Conservation (phyloP, 257 asterid species). For the Solanum paucissectum region DNA sequence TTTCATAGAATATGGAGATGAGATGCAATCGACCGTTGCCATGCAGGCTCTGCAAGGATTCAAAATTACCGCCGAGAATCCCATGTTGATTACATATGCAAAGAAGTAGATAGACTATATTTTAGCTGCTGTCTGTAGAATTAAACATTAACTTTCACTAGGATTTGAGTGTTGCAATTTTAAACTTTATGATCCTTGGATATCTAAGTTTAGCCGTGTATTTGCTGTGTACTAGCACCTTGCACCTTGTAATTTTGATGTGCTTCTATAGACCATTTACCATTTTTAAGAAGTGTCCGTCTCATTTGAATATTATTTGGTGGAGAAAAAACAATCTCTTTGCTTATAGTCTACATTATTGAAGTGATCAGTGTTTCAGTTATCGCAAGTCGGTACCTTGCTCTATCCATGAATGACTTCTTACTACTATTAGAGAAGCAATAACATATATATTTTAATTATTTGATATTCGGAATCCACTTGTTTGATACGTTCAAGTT, state of each 20-base stretch:
- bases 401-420: neutral
- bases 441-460: too few relatives aligned
- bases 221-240: slow-evolving; percentile 19
- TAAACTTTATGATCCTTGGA: neutral
- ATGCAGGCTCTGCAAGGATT: slow-evolving; percentile 90
- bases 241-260: neutral
- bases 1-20: slow-evolving; percentile 80
- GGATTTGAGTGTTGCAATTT: neutral
- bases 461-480: neutral
- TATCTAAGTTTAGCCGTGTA: slow-evolving; percentile 19
- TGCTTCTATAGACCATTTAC: neutral
- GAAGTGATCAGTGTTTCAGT: neutral
- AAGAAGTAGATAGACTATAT: slow-evolving; percentile 48
- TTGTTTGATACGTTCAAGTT: neutral
- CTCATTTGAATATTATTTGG: neutral
- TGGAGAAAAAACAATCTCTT: neutral
- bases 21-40: slow-evolving; percentile 87
- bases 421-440: too few relatives aligned
- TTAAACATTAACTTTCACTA: neutral
- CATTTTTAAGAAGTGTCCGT: neutral
- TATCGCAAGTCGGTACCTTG: neutral
- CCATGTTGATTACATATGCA: slow-evolving; percentile 83
- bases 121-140: neutral
- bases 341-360: neutral
- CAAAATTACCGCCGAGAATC: slow-evolving; percentile 63